Evolutionary conservation across 805 yeast genomes (phyloP).

Genomic region (Ogataea ganodermae): DNA sequence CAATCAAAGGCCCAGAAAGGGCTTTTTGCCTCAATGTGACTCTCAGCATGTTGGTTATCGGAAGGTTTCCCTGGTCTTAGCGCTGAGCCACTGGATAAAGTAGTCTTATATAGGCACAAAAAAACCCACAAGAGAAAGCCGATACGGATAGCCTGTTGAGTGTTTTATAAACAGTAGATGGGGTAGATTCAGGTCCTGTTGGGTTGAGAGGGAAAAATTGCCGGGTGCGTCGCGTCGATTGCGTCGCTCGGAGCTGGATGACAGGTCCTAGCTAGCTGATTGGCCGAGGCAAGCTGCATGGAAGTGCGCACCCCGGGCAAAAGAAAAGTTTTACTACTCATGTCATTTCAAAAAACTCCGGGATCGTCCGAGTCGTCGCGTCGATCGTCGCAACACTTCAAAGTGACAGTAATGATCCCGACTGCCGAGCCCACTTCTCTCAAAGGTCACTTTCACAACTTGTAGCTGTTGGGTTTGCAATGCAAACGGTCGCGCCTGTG

Average conservation of each 20-base stretch:
- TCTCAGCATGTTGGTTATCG: constrained; percentile 6
- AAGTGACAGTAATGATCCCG: no score
- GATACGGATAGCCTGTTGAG: not conserved
- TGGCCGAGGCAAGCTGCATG: not conserved
- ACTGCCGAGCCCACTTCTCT: no score
- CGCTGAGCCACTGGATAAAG: no score
- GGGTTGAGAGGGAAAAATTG: not conserved
- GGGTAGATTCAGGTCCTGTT: constrained; percentile 5
- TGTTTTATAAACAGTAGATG: constrained; percentile 5
- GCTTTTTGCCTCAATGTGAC: constrained; percentile 1
- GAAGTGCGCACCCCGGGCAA: not conserved
- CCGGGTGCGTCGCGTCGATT: not conserved
- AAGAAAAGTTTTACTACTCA: no score
- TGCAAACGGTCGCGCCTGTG: no score
- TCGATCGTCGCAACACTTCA: not conserved
- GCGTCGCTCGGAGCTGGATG: constrained; percentile 1
- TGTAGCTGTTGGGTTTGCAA: no score
- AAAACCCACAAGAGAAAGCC: not conserved
- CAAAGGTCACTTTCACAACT: no score
- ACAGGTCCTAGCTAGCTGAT: not conserved
- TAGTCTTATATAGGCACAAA: not conserved
- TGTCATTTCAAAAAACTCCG: not conserved
- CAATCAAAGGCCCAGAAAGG: not conserved
- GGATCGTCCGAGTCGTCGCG: not conserved
- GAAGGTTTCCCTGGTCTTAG: not conserved